Percentiles rank a stretch among this genome's conserved stretches.
These are phyloP conservation scores for Diaporthe humulicola DNA, from an alignment of 2,329 filamentous ascomycete species.

Conservation along the genomic window DNA sequence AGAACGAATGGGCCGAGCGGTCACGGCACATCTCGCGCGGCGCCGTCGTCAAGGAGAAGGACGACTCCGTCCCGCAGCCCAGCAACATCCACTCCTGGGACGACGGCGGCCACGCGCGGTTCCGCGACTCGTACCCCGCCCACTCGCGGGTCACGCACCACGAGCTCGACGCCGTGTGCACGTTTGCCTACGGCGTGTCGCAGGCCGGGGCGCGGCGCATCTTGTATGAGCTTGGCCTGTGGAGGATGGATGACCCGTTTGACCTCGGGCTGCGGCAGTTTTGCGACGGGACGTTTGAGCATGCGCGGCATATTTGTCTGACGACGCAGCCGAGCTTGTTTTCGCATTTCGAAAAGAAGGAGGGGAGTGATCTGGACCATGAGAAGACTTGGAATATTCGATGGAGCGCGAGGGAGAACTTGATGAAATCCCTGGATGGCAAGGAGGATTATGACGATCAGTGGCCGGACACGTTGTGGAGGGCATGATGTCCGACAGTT, in stretches of 20 bases:
- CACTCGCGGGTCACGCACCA: constrained; percentile 17
- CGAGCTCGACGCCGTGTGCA: constrained; percentile 16
- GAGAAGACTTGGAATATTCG: constrained; percentile 23
- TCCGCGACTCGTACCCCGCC: constrained; percentile 5
- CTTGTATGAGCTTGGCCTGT: background rate
- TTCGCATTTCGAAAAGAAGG: constrained; percentile 9
- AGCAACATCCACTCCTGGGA: background rate
- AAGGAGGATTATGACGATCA: constrained; percentile 9
- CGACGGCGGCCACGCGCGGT: constrained; percentile 17
- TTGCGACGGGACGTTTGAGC: constrained; percentile 17
- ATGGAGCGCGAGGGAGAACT: background rate
- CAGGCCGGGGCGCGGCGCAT: constrained; percentile 8
- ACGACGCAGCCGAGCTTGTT: constrained; percentile 18
- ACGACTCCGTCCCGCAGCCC: background rate
- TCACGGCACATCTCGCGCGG: constrained; percentile 3
- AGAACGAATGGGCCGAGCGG: background rate
- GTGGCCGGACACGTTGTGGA: constrained; percentile 9
- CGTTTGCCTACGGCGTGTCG: constrained; percentile 9
- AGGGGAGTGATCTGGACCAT: constrained; percentile 12
- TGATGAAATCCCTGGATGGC: background rate
- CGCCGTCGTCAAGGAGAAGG: constrained; percentile 3
- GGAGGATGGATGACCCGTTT: constrained; percentile 20
- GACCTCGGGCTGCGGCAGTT: constrained; percentile 10
- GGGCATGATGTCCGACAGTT: background rate
- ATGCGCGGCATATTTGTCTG: background rate